Percentiles rank a stretch among this genome's conserved stretches.
Conservation (phyloP, 257 asterid species). For the Schizonepeta tenuifolia region DNA sequence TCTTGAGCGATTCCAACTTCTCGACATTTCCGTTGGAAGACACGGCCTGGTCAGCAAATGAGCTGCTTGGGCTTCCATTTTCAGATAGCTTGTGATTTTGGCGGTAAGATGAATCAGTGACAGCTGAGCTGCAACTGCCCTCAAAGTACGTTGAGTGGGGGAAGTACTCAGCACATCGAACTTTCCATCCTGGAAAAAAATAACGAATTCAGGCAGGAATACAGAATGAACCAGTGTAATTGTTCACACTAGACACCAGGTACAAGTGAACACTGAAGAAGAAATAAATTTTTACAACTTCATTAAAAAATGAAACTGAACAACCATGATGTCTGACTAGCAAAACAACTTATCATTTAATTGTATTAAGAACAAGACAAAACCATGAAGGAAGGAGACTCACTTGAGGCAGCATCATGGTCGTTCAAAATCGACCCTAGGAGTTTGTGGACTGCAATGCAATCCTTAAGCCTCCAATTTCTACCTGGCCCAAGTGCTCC, state of each 20-base stretch:
- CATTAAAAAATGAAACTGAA: constrained; percentile 12
- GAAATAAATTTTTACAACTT: background rate
- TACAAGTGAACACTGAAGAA: background rate
- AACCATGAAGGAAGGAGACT: constrained; percentile 26
- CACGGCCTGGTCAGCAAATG: constrained; percentile 36
- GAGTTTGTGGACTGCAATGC: constrained; percentile 72
- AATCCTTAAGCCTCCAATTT: constrained; percentile 70
- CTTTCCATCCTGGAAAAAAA: constrained; percentile 77
- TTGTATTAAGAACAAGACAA: constrained; percentile 6
- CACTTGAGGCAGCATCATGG: constrained; percentile 82
- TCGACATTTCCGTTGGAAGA: constrained; percentile 70
- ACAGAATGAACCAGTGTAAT: no score
- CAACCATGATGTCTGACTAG: background rate
- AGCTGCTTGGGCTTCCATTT: constrained; percentile 49
- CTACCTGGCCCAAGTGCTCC: constrained; percentile 49
- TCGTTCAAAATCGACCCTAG: constrained; percentile 56
- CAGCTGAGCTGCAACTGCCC: constrained; percentile 75
- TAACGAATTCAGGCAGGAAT: constrained; percentile 27
- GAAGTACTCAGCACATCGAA: constrained; percentile 74
- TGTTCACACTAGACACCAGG: background rate
- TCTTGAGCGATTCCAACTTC: constrained; percentile 56
- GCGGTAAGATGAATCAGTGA: constrained; percentile 36
- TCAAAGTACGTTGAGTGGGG: constrained; percentile 75
- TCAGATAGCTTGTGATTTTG: constrained; percentile 48
- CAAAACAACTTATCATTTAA: constrained; percentile 4